phyloP scores from a whole-genome alignment of 768 basidiomycete genomes.

The Mycena floridula region DNA sequence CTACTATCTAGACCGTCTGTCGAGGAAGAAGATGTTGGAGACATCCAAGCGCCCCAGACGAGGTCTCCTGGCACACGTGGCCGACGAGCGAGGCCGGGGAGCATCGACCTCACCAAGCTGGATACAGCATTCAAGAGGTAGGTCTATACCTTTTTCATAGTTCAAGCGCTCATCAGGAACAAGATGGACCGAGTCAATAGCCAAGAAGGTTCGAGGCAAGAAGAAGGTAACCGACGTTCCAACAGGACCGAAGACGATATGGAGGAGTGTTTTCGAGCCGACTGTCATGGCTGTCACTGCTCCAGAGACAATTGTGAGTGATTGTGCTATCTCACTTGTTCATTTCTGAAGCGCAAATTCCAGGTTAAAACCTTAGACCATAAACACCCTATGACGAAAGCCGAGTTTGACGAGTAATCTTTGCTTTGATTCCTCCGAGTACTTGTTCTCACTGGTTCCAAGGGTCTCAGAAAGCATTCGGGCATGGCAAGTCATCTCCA shows the following conservation, averaged over 20 bases:
- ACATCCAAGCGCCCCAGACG: conserved; percentile 18
- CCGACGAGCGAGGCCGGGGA: conserved; percentile 43
- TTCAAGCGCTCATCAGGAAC: not conserved
- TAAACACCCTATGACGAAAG: conserved; percentile 66
- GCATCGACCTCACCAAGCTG: conserved; percentile 73
- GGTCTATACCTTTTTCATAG: conserved; percentile 5
- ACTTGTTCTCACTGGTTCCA: not conserved
- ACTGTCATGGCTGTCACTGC: conserved; percentile 29
- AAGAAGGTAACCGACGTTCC: conserved; percentile 59
- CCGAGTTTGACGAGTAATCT: conserved; percentile 64
- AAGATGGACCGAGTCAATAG: conserved; percentile 81
- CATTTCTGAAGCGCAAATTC: conserved; percentile 4
- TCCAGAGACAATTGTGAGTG: conserved; percentile 32
- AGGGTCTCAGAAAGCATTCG: conserved; percentile 52
- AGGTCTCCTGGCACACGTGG: conserved; percentile 20
- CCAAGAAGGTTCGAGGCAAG: conserved; percentile 78
- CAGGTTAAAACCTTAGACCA: conserved; percentile 82
- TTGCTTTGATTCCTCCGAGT: conserved; percentile 37
- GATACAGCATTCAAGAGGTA: conserved; percentile 82
- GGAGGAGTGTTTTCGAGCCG: conserved; percentile 78
- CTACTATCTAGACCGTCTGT: conserved; percentile 33
- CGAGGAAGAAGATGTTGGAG: conserved; percentile 33
- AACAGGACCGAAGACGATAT: conserved; percentile 69
- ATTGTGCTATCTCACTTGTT: conserved; percentile 3
- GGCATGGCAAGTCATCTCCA: too few species aligned